A percentile compares a stretch with the other conserved stretches of the same genome.
These are phyloP conservation scores for Colletotrichum sp. DNA, from an alignment of 2,329 filamentous ascomycete species.

Conservation along the genomic window DNA sequence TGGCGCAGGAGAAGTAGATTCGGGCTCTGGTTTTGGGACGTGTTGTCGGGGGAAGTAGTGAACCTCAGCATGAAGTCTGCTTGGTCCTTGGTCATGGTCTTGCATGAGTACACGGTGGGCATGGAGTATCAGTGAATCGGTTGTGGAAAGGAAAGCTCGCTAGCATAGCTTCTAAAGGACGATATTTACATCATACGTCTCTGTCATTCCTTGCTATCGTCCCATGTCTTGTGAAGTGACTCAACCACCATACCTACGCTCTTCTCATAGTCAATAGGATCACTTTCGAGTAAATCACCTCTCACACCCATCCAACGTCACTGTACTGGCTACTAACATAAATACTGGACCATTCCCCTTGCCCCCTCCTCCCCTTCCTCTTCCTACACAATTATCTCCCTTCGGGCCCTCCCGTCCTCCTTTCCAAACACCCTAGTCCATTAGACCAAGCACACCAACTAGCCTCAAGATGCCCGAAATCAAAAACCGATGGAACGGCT, in stretches of 20 bases:
- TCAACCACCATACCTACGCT: too few species aligned
- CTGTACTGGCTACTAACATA: background rate
- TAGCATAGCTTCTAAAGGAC: background rate
- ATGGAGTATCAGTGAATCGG: background rate
- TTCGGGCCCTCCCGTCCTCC: background rate
- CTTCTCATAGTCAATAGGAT: accelerated
- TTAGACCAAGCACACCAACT: background rate
- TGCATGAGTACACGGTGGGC: background rate
- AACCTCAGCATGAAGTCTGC: too few species aligned
- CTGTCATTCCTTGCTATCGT: background rate
- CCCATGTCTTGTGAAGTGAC: background rate
- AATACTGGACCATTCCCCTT: background rate
- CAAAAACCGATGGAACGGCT: accelerated
- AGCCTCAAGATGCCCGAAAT: background rate
- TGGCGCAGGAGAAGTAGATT: background rate
- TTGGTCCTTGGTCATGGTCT: background rate
- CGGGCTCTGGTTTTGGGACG: too few species aligned
- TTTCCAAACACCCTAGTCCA: background rate
- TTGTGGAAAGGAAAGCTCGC: accelerated
- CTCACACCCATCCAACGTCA: background rate
- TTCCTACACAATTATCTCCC: background rate
- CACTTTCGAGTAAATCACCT: too few species aligned
- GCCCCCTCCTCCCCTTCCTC: too few species aligned
- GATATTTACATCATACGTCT: background rate
- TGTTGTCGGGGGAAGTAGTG: too few species aligned